Evolutionary conservation across 768 basidiomycete genomes (phyloP).

Genomic region (Lyophyllum atratum): DNA sequence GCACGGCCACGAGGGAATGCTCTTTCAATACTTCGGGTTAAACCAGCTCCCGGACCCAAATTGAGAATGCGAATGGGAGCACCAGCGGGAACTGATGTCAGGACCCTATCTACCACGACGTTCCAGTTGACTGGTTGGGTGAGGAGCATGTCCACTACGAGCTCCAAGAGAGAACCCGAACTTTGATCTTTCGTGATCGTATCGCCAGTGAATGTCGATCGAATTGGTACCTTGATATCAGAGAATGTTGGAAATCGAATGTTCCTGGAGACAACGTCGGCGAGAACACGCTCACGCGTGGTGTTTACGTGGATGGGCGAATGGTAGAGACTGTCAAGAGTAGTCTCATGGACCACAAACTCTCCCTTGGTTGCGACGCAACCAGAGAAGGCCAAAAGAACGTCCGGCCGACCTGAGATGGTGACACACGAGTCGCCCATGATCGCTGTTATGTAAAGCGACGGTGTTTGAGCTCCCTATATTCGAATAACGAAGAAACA

Average conservation of each 20-base stretch:
- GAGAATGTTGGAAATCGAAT: conserved; percentile 52
- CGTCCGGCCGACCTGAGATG: conserved; percentile 58
- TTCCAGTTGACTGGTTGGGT: conserved; percentile 57
- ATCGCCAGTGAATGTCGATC: conserved; percentile 47
- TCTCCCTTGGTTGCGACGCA: conserved; percentile 29
- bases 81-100: conserved; percentile 20
- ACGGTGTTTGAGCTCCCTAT: conserved; percentile 15
- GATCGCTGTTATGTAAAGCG: conserved; percentile 52
- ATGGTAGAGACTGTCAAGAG: conserved; percentile 57
- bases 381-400: conserved; percentile 43
- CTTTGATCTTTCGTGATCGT: conserved; percentile 23
- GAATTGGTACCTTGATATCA: conserved; percentile 50
- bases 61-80: conserved; percentile 42
- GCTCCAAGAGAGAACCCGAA: conserved; percentile 36
- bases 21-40: conserved; percentile 40
- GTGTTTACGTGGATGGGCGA: conserved; percentile 29
- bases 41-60: conserved; percentile 47
- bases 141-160: conserved; percentile 51
- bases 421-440: conserved; percentile 50
- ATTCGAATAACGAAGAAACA: conserved; percentile 6
- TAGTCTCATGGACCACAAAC: conserved; percentile 42
- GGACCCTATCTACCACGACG: conserved; percentile 34
- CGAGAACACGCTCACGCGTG: conserved; percentile 41
- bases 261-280: conserved; percentile 42
- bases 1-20: conserved; percentile 24